These are phyloP conservation scores for Lachnellula subtilissima DNA, from an alignment of 2,329 filamentous ascomycete species.

Conservation along the genomic window DNA sequence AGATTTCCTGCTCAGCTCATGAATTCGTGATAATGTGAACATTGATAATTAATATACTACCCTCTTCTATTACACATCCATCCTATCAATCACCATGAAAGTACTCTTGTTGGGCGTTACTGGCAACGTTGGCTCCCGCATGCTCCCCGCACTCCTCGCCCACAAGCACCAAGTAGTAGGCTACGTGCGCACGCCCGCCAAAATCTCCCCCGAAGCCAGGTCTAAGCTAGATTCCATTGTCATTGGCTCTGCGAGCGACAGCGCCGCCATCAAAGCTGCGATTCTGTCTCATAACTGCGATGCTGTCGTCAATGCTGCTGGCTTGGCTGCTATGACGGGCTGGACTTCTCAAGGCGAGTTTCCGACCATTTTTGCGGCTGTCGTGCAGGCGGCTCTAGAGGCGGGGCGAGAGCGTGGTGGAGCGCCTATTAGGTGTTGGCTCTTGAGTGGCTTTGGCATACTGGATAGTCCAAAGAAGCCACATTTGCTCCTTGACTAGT, in stretches of 20 bases:
- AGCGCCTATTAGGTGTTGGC: conserved; percentile 22
- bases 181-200: conserved; percentile 20
- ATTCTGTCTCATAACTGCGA: conserved; percentile 23
- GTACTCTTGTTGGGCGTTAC: conserved; percentile 24
- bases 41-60: not conserved
- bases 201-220: conserved; percentile 11
- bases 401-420: conserved; percentile 16
- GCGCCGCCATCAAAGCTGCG: conserved; percentile 20
- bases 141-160: conserved; percentile 20
- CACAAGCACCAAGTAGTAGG: conserved; percentile 20
- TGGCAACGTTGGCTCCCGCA: conserved; percentile 21
- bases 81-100: conserved; percentile 13
- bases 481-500: conserved; percentile 18
- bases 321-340: conserved; percentile 15
- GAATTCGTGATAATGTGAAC: not conserved
- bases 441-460: conserved; percentile 21
- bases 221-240: conserved; percentile 10
- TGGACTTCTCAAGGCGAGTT: conserved; percentile 15
- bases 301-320: conserved; percentile 27
- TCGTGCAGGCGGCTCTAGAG: conserved; percentile 19
- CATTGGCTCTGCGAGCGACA: conserved; percentile 11
- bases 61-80: not conserved
- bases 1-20: not conserved
- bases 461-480: conserved; percentile 21
- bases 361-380: conserved; percentile 21